A percentile compares a stretch with the other conserved stretches of the same genome.
Evolutionary conservation across 148 eudicot species (phyloP).

Genomic region (Cornus kousa): DNA sequence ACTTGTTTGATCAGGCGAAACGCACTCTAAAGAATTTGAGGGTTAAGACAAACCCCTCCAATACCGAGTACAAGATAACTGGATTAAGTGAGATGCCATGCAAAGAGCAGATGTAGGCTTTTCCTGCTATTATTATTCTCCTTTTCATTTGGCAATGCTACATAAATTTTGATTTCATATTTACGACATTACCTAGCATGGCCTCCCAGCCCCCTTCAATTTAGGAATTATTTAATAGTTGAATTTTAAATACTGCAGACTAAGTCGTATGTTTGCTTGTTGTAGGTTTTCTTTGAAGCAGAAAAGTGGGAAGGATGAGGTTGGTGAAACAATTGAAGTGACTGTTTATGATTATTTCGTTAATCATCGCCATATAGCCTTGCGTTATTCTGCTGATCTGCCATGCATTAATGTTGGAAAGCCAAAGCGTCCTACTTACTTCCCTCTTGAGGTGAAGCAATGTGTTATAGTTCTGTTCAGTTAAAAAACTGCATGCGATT

Average conservation of each 20-base stretch:
- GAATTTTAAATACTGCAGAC: neutral
- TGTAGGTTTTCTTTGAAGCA: conserved; percentile 74
- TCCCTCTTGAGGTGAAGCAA: conserved; percentile 73
- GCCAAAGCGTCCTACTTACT: conserved; percentile 77
- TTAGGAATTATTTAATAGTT: no score
- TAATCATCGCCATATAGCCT: conserved; percentile 55
- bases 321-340: conserved; percentile 59
- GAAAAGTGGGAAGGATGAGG: conserved; percentile 38
- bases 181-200: neutral
- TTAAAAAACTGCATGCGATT: neutral
- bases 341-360: conserved; percentile 89
- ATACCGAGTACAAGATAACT: conserved; percentile 79
- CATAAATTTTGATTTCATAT: neutral
- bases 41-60: conserved; percentile 65
- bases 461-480: neutral
- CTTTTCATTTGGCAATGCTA: neutral
- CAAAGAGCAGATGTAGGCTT: conserved; percentile 58
- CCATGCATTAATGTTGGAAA: conserved; percentile 96
- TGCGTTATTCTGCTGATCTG: conserved; percentile 73
- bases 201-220: neutral
- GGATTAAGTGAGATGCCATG: conserved; percentile 74
- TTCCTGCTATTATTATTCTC: neutral
- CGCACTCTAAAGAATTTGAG: conserved; percentile 76
- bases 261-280: neutral
- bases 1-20: conserved; percentile 52